Evolutionary conservation across 805 yeast genomes (phyloP).

Genomic region (Hanseniaspora jakobsenii): DNA sequence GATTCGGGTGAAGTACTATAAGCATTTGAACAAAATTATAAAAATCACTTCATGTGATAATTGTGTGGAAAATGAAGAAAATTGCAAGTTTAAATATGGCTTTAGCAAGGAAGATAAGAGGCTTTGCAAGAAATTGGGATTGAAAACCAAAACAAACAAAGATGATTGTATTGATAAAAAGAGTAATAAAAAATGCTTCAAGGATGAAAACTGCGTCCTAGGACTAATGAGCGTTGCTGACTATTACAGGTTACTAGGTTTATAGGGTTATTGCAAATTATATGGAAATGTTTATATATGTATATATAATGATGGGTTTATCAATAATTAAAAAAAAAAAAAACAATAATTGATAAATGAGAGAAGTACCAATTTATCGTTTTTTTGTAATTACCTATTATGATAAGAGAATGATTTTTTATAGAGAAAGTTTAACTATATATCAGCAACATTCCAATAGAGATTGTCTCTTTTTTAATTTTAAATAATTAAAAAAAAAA

Average conservation of each 20-base stretch:
- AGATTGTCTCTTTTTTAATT: too few species aligned
- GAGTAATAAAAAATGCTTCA: neutral
- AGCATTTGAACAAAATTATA: constrained; percentile 8
- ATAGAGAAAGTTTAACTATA: too few species aligned
- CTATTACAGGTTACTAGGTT: constrained; percentile 3
- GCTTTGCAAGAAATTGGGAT: constrained; percentile 7
- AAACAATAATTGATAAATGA: too few species aligned
- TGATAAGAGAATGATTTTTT: too few species aligned
- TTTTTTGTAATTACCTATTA: too few species aligned
- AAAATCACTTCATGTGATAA: constrained; percentile 1
- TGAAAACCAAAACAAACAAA: constrained; percentile 5
- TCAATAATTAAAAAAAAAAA: neutral
- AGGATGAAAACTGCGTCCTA: neutral
- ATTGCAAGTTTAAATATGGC: constrained; percentile 7
- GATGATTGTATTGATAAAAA: neutral
- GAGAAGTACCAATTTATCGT: too few species aligned
- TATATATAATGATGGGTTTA: too few species aligned
- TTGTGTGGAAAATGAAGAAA: neutral
- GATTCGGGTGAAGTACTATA: neutral
- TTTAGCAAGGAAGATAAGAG: constrained; percentile 12
- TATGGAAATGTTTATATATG: neutral
- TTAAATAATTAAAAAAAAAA: too few species aligned
- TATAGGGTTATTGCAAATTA: too few species aligned
- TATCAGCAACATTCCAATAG: too few species aligned
- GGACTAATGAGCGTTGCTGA: neutral